Evolutionary conservation across 306 rosid species (phyloP).

Genomic region (Glycine tomentella): DNA sequence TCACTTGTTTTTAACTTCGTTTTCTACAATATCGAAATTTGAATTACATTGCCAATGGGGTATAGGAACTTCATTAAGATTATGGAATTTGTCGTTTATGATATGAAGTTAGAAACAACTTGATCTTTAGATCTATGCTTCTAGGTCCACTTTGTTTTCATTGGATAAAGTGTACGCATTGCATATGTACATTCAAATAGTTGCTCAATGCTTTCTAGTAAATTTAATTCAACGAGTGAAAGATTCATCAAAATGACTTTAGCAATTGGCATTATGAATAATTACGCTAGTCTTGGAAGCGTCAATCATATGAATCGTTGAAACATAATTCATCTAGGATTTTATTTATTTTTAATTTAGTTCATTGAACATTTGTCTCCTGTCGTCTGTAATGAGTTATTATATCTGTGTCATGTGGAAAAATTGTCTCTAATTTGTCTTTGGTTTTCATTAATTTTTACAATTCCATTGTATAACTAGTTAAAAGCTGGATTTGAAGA

Average conservation of each 20-base stretch:
- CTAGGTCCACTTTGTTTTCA: not conserved
- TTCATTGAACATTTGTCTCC: not conserved
- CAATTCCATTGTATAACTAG: conserved; percentile 8
- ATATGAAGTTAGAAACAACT: not conserved
- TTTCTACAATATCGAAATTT: conserved; percentile 1
- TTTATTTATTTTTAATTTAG: not conserved
- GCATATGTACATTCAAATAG: conserved; percentile 16
- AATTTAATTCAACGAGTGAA: conserved; percentile 24
- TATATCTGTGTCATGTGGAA: not conserved
- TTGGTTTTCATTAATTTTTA: conserved; percentile 18
- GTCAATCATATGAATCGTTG: not conserved
- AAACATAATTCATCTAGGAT: not conserved
- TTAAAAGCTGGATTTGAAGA: not conserved
- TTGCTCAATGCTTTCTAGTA: conserved; percentile 8
- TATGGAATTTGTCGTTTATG: not conserved
- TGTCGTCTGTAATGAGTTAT: not conserved
- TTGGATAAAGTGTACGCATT: conserved; percentile 9
- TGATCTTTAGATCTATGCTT: conserved; percentile 21
- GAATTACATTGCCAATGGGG: not conserved
- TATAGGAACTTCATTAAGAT: not conserved
- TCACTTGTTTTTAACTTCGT: not conserved
- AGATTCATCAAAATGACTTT: conserved; percentile 8
- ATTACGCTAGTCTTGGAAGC: not conserved
- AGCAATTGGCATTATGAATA: not conserved
- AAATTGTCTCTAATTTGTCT: not conserved